Evolutionary conservation across 2,329 filamentous ascomycete species (phyloP), one percentile per base, ranked within the genome.

Genomic region (Magnaporthiopsis poae): DNA sequence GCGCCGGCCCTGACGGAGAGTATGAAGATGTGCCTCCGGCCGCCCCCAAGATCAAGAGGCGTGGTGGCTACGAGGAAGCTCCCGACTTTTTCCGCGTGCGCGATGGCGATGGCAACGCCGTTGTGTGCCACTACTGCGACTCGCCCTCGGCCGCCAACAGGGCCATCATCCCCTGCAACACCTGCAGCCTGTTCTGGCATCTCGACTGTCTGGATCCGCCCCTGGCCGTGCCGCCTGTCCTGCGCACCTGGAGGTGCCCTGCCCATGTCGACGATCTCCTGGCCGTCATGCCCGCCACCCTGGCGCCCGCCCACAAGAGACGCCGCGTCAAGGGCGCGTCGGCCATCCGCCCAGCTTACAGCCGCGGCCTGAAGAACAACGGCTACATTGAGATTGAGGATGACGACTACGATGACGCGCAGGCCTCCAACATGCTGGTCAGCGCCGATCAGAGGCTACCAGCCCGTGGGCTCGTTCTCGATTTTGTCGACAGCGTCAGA

Each of bases 161-260:
- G 33, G 86, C 89, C 70, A 92, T 98, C 72, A 89, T 97, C 71
- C 87, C 90, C 62, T 99, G 94, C 80, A 92, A 92, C 76, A 86
- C 84, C 72, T 99, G 94, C 77, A 82, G 86, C 15, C 83, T 91
- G 46, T 84, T 88, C 73, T 99, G 93, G 90, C 95, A 99, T 79
- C 81, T 96, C 65, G 94, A 98, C 77, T 99, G 95, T 77, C 80
- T 96, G 21, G 88, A 96, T 74, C 91, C 92, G 35, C 93, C 94
- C 46, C 79, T 93, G 73, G 87, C 92, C 46, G 87, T 90, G 66
- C 90, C 92, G 59, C 93, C 93, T 13, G 84, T 87, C 64, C 82
- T 89, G 65, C 87, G 88, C 72, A 89, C 88, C 66, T 99, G 92
- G 91, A 89, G 88, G 77, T 99, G 95, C 74, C 94, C 94, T 64